Evolutionary conservation across 2,329 filamentous ascomycete species (phyloP), one percentile per base, ranked within the genome.

Genomic region (Talaromyces sp.): DNA sequence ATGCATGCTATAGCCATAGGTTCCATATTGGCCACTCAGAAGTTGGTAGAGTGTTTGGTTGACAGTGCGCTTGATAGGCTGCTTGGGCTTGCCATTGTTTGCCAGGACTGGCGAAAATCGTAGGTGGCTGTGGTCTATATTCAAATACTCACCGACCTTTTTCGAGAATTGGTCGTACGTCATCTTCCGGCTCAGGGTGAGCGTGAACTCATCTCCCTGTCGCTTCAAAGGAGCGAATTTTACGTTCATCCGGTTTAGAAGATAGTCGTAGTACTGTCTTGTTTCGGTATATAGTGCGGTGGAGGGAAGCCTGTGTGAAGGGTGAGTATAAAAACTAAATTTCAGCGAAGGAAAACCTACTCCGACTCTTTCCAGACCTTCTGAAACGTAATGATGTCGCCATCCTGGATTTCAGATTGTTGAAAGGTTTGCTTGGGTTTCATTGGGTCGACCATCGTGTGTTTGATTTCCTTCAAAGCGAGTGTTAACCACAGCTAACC

Each of bases 361-460:
- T 76, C 73, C 12, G 72, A 68, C 36, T 78, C 76, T 60, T 76
- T 78, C 40, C 85, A 77, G 30, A 83, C 79, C 63, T 86, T 85
- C 74, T 99, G 95, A 78, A 98, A 97, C 72, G 93, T 96, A 61
- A 99, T 87, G 67, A 99, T 96, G 72, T 99, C 95, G 56, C 95
- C 95, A 69, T 99, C 94, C 73, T 98, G 94, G 28, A 99, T 89
- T 74, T 99, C 96, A 1, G 95, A 95, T 63, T 91, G 88, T 67
- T 92, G 90, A 63, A 99, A 83, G 0, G 92, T 92, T 71, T 92
- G 87, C 78, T 96, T 98, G 0, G 89, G 85, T 77, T 97, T 98
- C 81, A 99, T 89, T 6, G 86, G 84, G 72, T 99, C 96, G 67
- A 99, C 96, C 93, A 98, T 98, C 63, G 87, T 91, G 57, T 93